Evolutionary conservation across 352 stramenopile species (phyloP).

Genomic region (Globisporangium barbulae): DNA sequence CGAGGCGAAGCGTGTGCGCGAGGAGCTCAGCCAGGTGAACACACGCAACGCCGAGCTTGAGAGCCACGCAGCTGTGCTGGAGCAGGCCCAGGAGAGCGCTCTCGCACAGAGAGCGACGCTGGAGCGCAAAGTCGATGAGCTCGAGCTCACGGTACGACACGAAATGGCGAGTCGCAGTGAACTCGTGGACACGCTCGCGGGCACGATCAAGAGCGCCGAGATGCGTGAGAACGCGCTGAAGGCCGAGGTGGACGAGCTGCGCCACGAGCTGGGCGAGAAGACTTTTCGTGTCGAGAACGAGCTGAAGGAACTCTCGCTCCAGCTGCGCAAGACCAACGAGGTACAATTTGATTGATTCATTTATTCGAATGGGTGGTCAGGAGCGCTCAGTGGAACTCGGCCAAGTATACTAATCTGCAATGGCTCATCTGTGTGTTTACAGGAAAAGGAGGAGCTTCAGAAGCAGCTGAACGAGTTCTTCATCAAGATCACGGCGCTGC

Average conservation of each 20-base stretch:
- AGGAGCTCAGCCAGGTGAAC: conserved; percentile 38
- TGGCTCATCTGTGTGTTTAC: background rate
- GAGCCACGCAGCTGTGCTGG: conserved; percentile 36
- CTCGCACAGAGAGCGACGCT: conserved; percentile 32
- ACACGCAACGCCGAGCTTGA: conserved; percentile 41
- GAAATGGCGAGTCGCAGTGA: conserved; percentile 68
- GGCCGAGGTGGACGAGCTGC: conserved; percentile 38
- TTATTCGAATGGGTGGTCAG: background rate
- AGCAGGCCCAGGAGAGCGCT: conserved; percentile 38
- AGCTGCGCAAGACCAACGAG: conserved; percentile 66
- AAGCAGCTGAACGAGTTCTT: conserved; percentile 80
- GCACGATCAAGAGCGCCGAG: conserved; percentile 53
- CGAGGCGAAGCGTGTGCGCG: conserved; percentile 46
- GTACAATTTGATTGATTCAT: conserved; percentile 21
- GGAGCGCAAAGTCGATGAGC: conserved; percentile 43
- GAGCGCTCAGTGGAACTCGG: background rate
- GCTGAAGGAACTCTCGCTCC: conserved; percentile 43
- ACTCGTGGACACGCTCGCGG: conserved; percentile 67
- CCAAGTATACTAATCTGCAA: background rate
- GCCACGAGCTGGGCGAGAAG: conserved; percentile 62
- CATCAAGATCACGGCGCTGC: conserved; percentile 65
- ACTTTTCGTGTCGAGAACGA: conserved; percentile 61
- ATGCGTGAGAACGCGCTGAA: conserved; percentile 47
- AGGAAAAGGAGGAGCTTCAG: conserved; percentile 83
- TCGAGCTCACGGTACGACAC: conserved; percentile 48